Conservation (phyloP, 2,329 filamentous ascomycete genomes). For the Trichoderma harzianum region DNA sequence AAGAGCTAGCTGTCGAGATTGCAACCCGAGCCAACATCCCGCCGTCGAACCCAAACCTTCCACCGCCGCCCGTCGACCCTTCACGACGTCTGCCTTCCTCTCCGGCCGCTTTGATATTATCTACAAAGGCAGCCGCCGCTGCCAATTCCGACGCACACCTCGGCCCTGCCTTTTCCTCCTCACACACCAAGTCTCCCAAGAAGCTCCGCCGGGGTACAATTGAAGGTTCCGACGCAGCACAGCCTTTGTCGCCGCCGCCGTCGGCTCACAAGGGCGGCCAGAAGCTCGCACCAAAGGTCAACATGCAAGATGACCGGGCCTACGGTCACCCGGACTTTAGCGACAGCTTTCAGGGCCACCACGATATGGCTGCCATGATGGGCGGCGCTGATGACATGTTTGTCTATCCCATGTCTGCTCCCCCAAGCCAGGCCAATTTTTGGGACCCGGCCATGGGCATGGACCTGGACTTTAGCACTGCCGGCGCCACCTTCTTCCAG, state of each 20-base stretch:
- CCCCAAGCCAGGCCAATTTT: constrained; percentile 50
- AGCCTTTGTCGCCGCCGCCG: constrained; percentile 59
- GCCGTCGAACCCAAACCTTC: constrained; percentile 49
- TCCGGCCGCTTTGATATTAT: constrained; percentile 41
- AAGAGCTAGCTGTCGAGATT: constrained; percentile 48
- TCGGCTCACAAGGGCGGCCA: constrained; percentile 54
- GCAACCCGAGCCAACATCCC: constrained; percentile 62
- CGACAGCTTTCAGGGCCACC: constrained; percentile 45
- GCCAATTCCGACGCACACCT: constrained; percentile 27
- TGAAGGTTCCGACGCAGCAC: constrained; percentile 36
- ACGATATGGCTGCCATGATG: constrained; percentile 46
- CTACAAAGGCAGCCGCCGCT: constrained; percentile 30
- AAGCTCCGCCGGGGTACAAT: constrained; percentile 44
- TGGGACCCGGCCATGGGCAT: constrained; percentile 59
- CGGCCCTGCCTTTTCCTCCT: constrained; percentile 28
- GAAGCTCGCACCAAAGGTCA: constrained; percentile 53
- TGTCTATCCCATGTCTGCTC: constrained; percentile 58
- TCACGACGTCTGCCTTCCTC: constrained; percentile 58
- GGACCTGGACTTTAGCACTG: constrained; percentile 56
- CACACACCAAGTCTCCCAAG: constrained; percentile 36
- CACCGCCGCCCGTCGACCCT: constrained; percentile 58
- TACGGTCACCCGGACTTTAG: constrained; percentile 52
- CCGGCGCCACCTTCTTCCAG: constrained; percentile 43
- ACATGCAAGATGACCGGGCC: constrained; percentile 57
- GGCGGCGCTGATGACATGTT: constrained; percentile 54